Evolutionary conservation across 2,329 filamentous ascomycete genomes (phyloP).

Genomic region (Chalara sp.): DNA sequence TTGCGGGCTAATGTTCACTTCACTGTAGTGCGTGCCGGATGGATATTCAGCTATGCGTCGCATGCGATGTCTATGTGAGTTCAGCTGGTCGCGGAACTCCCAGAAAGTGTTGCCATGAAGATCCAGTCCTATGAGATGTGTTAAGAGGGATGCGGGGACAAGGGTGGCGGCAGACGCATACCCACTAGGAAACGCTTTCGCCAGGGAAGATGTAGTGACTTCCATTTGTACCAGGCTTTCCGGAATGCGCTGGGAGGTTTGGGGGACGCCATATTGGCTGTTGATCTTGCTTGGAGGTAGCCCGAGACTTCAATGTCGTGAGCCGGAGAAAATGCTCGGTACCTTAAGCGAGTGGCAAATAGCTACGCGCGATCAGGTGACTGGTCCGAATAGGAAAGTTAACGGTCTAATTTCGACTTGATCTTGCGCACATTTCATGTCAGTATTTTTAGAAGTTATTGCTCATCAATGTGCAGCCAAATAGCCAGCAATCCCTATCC

Average conservation of each 20-base stretch:
- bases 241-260: conserved; percentile 16
- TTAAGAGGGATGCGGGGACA: neutral
- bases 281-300: no score
- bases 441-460: no score
- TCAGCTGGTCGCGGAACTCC: conserved; percentile 49
- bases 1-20: conserved; percentile 49
- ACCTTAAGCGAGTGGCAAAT: no score
- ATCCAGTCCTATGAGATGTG: conserved; percentile 45
- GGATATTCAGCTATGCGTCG: conserved; percentile 58
- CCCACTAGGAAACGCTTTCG: conserved; percentile 56
- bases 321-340: no score
- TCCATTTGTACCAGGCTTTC: conserved; percentile 52
- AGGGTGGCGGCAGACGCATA: conserved; percentile 28
- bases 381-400: no score
- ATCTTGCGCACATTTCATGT: no score
- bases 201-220: conserved; percentile 55
- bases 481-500: no score
- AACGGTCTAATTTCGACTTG: no score
- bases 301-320: no score
- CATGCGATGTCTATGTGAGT: conserved; percentile 38
- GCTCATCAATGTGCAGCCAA: no score
- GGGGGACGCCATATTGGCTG: conserved; percentile 10
- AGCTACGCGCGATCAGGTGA: no score
- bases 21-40: conserved; percentile 43
- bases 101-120: conserved; percentile 63